Conservation (phyloP, 495 filamentous ascomycete genomes). For the Melanomma pulvis-pyrius region DNA sequence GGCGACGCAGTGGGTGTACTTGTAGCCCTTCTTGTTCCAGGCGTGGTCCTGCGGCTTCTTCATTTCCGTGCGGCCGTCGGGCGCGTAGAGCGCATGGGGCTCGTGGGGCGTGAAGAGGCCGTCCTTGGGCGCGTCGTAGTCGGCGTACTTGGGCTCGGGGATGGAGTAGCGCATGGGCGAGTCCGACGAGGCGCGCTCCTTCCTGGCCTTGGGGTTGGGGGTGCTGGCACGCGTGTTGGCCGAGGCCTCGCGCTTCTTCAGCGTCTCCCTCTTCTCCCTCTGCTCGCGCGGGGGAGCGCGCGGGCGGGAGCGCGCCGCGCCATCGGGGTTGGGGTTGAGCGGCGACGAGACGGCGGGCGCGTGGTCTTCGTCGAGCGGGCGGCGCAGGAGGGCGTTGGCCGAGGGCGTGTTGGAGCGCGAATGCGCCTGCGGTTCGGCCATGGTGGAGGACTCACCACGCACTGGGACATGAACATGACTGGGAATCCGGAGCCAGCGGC, state of each 20-base stretch:
- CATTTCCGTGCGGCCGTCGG: slow-evolving; percentile 43
- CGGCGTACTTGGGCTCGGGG: slow-evolving; percentile 40
- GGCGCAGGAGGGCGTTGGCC: slow-evolving; percentile 25
- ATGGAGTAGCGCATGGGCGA: slow-evolving; percentile 48
- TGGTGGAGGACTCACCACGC: slow-evolving; percentile 12
- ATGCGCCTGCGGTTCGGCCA: slow-evolving; percentile 32
- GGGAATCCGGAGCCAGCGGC: not conserved
- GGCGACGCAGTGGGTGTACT: slow-evolving; percentile 88
- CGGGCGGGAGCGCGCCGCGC: slow-evolving; percentile 34
- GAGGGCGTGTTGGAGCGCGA: slow-evolving; percentile 38
- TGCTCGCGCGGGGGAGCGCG: slow-evolving; percentile 45
- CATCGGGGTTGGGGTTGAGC: slow-evolving; percentile 44
- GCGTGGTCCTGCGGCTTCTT: slow-evolving; percentile 55
- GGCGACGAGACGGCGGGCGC: slow-evolving; percentile 46
- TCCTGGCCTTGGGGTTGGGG: slow-evolving; percentile 39
- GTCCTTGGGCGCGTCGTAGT: slow-evolving; percentile 47
- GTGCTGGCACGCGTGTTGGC: slow-evolving; percentile 36
- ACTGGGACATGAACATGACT: not conserved
- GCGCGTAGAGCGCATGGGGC: slow-evolving; percentile 44
- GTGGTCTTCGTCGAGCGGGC: slow-evolving; percentile 42
- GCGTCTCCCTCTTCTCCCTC: slow-evolving; percentile 48
- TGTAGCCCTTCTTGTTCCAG: slow-evolving; percentile 86
- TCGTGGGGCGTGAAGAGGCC: slow-evolving; percentile 46
- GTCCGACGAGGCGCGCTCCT: slow-evolving; percentile 30
- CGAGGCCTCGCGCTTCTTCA: slow-evolving; percentile 50